phyloP scores from a whole-genome alignment of 2,329 filamentous ascomycete species.

The Aureobasidium zeae region DNA sequence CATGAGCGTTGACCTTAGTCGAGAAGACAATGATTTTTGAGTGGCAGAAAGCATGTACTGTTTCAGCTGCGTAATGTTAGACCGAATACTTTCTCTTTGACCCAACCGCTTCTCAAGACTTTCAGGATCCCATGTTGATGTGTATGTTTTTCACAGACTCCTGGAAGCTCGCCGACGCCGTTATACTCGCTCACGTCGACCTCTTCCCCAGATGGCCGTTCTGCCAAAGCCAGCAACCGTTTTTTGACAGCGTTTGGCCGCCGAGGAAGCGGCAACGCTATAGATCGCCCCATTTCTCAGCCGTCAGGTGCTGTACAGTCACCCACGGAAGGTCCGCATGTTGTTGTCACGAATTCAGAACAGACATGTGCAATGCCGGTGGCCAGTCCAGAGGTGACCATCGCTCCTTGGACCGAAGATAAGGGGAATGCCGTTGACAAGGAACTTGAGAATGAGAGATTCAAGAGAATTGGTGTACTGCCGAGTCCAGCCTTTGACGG shows the following conservation, averaged over 20 bases:
- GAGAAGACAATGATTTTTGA: constrained; percentile 11
- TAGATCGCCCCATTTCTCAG: constrained; percentile 1
- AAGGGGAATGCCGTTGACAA: background rate
- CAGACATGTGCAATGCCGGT: background rate
- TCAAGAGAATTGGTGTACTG: constrained; percentile 15
- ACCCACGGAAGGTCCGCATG: background rate
- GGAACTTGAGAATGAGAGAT: constrained; percentile 7
- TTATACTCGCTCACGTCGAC: constrained; percentile 10
- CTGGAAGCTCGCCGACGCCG: constrained; percentile 9
- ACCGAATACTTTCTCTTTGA: constrained; percentile 7
- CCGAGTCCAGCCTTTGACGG: constrained; percentile 16
- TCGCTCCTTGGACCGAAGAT: constrained; percentile 14
- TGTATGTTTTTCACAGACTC: constrained; percentile 11
- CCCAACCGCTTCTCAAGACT: constrained; percentile 1
- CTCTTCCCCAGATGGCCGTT: constrained; percentile 4
- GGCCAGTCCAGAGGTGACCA: background rate
- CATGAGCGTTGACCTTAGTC: constrained; percentile 14
- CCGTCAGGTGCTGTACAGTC: background rate
- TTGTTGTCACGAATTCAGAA: background rate
- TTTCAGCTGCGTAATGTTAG: constrained; percentile 13
- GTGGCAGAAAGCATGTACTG: constrained; percentile 13
- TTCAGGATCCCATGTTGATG: constrained; percentile 16
- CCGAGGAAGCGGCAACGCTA: background rate
- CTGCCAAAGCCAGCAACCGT: constrained; percentile 16
- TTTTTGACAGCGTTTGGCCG: constrained; percentile 13